Evolutionary conservation across 2,329 filamentous ascomycete species (phyloP), one percentile per base, ranked within the genome.

Genomic region (Sphaerulina musiva): DNA sequence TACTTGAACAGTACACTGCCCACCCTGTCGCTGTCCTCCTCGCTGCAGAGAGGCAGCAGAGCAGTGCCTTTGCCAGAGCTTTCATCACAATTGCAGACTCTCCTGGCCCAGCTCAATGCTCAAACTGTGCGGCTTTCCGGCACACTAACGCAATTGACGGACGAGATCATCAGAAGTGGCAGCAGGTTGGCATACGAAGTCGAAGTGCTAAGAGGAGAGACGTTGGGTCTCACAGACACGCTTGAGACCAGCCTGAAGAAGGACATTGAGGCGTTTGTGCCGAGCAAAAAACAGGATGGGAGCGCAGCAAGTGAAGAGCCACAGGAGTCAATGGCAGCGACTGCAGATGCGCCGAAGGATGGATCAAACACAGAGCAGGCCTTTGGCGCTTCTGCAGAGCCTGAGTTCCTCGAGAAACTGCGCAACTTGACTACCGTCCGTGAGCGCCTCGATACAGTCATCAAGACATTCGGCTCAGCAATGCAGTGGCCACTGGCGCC

Each of bases 401-500:
- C 68, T 6, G 62, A 68, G 34, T 89, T 86, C 70, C 85, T 96
- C 60, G 80, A 80, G 48, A 85, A 90, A 61, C 78, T 98, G 52
- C 87, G 88, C 62, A 95, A 86, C 11, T 78, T 98, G 38, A 88
- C 86, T 3, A 80, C 86, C 41, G 89, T 97, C 29, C 87, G 91
- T 48, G 75, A 82, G 1, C 86, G 90, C n/a, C 79, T 98, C 12
- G 91, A 97, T 60, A 80, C 84, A 1, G 91, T 97, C 23, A 90
- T 97, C 66, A 87, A 88, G 69, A 86, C 85, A 1, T 98, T 98
- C 69, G 92, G 91, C 40, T 86, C 95, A 64, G 92, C 93, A 32
- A 95, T 97, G 88, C 86, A 95, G 63, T 97, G 95, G 79, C 86
- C 89, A 1, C 83, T 96, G 47, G 89, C 92, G 0, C 91, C 92